These are phyloP conservation scores for Pseudocercospora musae DNA, from an alignment of 2,329 filamentous ascomycete genomes.

Conservation along the genomic window DNA sequence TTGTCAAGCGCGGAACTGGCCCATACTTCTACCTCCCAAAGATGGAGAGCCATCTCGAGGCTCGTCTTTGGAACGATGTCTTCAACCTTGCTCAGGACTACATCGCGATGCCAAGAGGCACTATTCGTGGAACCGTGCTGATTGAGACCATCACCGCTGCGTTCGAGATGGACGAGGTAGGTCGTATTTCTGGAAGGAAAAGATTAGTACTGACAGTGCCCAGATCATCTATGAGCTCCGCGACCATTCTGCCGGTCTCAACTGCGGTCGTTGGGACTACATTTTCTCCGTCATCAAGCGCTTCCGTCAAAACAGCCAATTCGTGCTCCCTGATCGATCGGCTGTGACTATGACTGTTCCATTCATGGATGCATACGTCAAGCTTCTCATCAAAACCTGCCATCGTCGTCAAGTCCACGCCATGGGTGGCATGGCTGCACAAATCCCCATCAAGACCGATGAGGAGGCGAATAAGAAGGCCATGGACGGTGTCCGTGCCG, in stretches of 20 bases:
- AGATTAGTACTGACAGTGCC: not conserved
- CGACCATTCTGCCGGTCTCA: slow-evolving; percentile 92
- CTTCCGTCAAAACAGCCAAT: slow-evolving; percentile 91
- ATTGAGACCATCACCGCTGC: slow-evolving; percentile 98
- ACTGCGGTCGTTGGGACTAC: slow-evolving; percentile 99
- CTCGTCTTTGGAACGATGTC: slow-evolving; percentile 94
- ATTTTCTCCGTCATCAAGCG: slow-evolving; percentile 99
- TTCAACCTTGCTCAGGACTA: slow-evolving; percentile 96
- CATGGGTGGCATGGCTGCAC: slow-evolving; percentile 97
- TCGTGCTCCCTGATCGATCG: slow-evolving; percentile 87
- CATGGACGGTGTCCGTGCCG: slow-evolving; percentile 61
- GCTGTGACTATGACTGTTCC: slow-evolving; percentile 95
- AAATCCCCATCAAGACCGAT: slow-evolving; percentile 98
- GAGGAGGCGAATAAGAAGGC: slow-evolving; percentile 46
- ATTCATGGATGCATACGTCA: slow-evolving; percentile 97
- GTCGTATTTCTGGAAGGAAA: not conserved
- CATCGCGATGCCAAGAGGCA: slow-evolving; percentile 83
- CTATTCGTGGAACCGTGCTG: slow-evolving; percentile 88
- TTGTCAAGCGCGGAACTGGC: slow-evolving; percentile 76
- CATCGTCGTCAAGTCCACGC: slow-evolving; percentile 96
- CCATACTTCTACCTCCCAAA: slow-evolving; percentile 98
- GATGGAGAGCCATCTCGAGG: slow-evolving; percentile 94
- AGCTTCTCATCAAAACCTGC: slow-evolving; percentile 96
- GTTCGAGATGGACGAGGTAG: slow-evolving; percentile 92
- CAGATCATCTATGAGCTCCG: slow-evolving; percentile 97